A percentile compares a stretch with the other conserved stretches of the same genome.
Evolutionary conservation across 495 filamentous ascomycete species (phyloP).

Genomic region (Penicillium desertorum): DNA sequence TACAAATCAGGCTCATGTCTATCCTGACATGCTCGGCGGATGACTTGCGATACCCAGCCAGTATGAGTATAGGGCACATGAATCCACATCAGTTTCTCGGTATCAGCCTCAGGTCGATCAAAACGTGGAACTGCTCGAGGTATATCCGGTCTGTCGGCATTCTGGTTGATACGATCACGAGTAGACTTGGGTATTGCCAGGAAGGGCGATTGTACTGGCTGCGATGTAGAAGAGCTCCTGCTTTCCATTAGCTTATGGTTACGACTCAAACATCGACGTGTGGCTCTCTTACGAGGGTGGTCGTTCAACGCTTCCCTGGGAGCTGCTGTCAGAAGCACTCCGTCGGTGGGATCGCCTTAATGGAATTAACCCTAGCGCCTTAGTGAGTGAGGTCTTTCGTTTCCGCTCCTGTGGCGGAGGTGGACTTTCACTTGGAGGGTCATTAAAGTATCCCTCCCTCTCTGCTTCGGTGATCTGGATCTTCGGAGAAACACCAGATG

Average conservation of each 20-base stretch:
- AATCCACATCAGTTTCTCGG: constrained; percentile 61
- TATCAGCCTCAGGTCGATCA: constrained; percentile 40
- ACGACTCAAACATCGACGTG: neutral
- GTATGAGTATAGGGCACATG: constrained; percentile 67
- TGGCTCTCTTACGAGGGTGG: constrained; percentile 22
- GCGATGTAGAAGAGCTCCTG: constrained; percentile 22
- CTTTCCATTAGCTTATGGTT: neutral
- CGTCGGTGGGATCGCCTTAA: constrained; percentile 18
- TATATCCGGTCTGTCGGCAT: constrained; percentile 23
- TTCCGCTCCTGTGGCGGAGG: constrained; percentile 16
- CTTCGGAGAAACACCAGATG: constrained; percentile 24
- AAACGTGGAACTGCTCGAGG: constrained; percentile 39
- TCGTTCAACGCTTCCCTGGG: constrained; percentile 20
- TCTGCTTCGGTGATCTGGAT: constrained; percentile 38
- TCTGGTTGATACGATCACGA: constrained; percentile 30
- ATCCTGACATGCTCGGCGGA: constrained; percentile 24
- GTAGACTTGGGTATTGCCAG: constrained; percentile 29
- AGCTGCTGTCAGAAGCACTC: constrained; percentile 22
- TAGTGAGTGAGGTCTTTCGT: constrained; percentile 8
- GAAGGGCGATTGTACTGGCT: constrained; percentile 25
- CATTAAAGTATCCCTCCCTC: constrained; percentile 27
- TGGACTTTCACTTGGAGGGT: constrained; percentile 23
- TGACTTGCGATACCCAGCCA: constrained; percentile 56
- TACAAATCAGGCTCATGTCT: constrained; percentile 36
- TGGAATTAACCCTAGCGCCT: constrained; percentile 16